Conservation (phyloP, 2,329 filamentous ascomycete species). For the Falciphora oryzae region DNA sequence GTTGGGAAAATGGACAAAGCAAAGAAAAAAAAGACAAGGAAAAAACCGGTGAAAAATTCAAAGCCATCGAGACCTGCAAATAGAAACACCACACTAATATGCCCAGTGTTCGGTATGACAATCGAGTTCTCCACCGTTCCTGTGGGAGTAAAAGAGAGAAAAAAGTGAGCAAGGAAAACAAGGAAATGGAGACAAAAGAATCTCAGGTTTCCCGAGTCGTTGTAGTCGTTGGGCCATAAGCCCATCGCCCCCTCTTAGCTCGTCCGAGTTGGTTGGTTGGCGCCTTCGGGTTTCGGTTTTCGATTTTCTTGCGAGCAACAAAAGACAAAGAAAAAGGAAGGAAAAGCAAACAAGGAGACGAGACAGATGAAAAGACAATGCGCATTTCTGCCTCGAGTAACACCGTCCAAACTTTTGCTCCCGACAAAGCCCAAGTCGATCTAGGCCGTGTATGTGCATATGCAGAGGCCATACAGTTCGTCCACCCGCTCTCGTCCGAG, state of each 20-base stretch:
- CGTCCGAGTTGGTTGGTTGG: background rate
- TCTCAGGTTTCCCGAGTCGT: background rate
- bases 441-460: background rate
- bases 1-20: slow-evolving; percentile 23
- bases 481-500: background rate
- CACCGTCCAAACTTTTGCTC: background rate
- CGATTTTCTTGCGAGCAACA: slow-evolving; percentile 8
- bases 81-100: background rate
- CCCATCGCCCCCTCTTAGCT: background rate
- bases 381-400: slow-evolving; percentile 1
- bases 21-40: slow-evolving; percentile 26
- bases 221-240: background rate
- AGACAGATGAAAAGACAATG: background rate
- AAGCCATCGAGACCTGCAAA: background rate
- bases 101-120: background rate
- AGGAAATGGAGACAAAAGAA: background rate
- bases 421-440: slow-evolving; percentile 1
- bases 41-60: slow-evolving; percentile 13
- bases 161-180: background rate
- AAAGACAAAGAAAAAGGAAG: slow-evolving; percentile 15
- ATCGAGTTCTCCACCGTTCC: background rate
- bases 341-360: slow-evolving; percentile 18
- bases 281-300: background rate
- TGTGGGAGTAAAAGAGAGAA: background rate
- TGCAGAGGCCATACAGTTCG: slow-evolving; percentile 1